These are phyloP conservation scores for Leptoxyphium fumago DNA, from an alignment of 2,329 filamentous ascomycete genomes.

Conservation along the genomic window DNA sequence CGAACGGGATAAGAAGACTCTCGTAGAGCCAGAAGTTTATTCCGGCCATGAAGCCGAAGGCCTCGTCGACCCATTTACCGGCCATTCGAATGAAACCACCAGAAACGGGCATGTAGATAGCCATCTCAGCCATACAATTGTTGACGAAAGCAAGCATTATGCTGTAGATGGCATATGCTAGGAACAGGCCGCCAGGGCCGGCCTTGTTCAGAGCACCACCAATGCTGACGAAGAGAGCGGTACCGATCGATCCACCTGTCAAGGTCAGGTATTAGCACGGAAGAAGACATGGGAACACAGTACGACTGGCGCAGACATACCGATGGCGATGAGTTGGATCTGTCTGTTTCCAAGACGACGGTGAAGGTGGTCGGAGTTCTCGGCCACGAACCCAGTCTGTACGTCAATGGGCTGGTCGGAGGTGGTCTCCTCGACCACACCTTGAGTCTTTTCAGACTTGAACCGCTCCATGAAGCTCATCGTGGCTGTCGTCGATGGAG, in stretches of 20 bases:
- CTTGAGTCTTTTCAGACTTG: not conserved
- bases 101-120: conserved; percentile 44
- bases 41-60: conserved; percentile 43
- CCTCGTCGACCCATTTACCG: conserved; percentile 51
- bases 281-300: not conserved
- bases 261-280: not conserved
- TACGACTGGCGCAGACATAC: conserved; percentile 1
- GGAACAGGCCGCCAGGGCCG: conserved; percentile 39
- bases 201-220: conserved; percentile 39
- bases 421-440: not conserved
- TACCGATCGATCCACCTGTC: conserved; percentile 1
- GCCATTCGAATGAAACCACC: conserved; percentile 51
- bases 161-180: conserved; percentile 44
- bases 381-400: conserved; percentile 5
- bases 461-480: not conserved
- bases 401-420: conserved; percentile 3
- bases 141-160: conserved; percentile 45
- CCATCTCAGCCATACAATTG: conserved; percentile 53
- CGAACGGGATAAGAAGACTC: conserved; percentile 36
- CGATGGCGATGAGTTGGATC: conserved; percentile 24
- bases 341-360: conserved; percentile 19
- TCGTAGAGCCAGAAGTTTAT: conserved; percentile 41
- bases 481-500: not conserved
- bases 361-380: conserved; percentile 17
- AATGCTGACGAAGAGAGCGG: conserved; percentile 29